Evolutionary conservation across 495 filamentous ascomycete genomes (phyloP), one percentile per base, ranked within the genome.

Genomic region (Neurospora terricola): DNA sequence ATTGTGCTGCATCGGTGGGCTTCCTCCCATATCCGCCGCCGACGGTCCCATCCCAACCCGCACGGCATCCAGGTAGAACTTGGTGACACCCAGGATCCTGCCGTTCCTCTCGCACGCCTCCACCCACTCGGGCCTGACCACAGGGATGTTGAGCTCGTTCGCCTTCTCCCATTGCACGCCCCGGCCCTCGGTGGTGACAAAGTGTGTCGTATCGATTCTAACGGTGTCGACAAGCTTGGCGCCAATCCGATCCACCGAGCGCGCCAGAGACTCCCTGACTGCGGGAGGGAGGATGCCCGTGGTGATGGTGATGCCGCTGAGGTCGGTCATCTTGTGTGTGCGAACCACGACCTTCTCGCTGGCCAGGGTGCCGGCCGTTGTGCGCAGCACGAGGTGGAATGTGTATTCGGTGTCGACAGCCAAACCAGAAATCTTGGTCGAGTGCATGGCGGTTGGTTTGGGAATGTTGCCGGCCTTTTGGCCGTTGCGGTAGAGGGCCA

Each of bases 301-400:
- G 14, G 94, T 98, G 72, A 99, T 92, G 12, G 96, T 98, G 80
- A 99, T 96, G 69, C 96, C 96, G 71, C 91, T 93, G 69, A 99
- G 85, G 82, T 99, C 96, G 37, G 96, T 98, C 96, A 98, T 98
- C 86, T 98, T 97, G 84, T 98, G 96, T 59, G 96, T 99, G 74
- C 90, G 89, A 69, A 97, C 93, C 9, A 88, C 88, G 71, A 99
- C 85, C 79, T 92, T 93, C 79, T 97, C 92, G 76, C 91, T 94
- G 69, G 88, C 85, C 75, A 90, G 93, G 30, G 92, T 95, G 38
- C 96, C 95, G n/a, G 96, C 96, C 34, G 88, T 91, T 0, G 96
- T 98, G 75, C 93, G 88, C 79, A 99, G 84, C 42, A 98, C 90
- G 30, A 98, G 87, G 77, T 98, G 94, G 83, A 99, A 99, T 3